phyloP scores from a whole-genome alignment of 1,284 basidiomycete species.

The Ganoderma meredithae region DNA sequence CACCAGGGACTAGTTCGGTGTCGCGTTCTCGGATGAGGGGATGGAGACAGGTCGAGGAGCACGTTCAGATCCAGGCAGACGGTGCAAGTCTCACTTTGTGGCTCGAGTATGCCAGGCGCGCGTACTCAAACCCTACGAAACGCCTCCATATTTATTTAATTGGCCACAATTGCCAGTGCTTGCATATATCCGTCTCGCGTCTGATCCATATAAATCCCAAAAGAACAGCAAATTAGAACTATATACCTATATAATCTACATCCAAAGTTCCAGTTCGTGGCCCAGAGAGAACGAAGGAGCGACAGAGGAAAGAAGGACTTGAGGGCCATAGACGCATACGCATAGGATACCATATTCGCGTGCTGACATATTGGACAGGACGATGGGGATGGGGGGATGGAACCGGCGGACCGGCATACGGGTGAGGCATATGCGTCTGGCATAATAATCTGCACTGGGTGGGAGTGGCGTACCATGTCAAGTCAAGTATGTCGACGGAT shows the following conservation, averaged over 20 bases:
- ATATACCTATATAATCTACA: neutral
- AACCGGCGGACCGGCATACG: neutral
- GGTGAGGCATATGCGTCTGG: constrained; percentile 20
- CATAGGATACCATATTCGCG: constrained; percentile 16
- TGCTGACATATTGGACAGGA: neutral
- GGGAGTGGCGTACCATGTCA: too few species aligned
- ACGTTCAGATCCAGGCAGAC: neutral
- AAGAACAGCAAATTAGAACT: neutral
- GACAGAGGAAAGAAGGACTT: neutral
- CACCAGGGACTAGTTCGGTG: neutral
- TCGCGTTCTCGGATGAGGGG: neutral
- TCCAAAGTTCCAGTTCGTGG: constrained; percentile 3
- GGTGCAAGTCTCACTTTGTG: too few species aligned
- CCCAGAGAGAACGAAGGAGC: neutral
- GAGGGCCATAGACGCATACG: constrained; percentile 22
- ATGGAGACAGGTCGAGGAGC: neutral
- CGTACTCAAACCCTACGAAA: neutral
- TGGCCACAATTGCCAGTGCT: neutral
- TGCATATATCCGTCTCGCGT: neutral
- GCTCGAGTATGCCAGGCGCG: neutral
- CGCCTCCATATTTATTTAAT: too few species aligned
- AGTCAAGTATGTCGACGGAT: neutral
- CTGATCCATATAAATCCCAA: neutral
- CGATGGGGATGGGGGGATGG: neutral
- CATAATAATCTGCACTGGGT: constrained; percentile 10